Evolutionary conservation across 73 alveolate species (phyloP).

Genomic region (Paramecium octaurelia): DNA sequence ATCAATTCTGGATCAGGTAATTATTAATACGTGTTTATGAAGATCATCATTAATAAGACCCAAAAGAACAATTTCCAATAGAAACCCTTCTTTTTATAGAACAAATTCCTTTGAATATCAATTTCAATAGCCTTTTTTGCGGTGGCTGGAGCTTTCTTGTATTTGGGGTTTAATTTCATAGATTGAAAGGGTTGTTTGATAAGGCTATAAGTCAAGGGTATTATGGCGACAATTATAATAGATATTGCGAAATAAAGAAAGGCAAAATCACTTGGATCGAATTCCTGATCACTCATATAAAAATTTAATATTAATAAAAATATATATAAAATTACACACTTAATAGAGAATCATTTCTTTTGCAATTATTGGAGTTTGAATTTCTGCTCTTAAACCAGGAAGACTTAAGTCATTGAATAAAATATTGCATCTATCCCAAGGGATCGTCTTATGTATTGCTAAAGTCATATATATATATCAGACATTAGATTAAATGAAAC

Average conservation of each 20-base stretch:
- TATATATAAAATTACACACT: not conserved
- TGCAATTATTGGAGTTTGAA: not conserved
- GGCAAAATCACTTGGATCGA: constrained; percentile 10
- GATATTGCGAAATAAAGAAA: constrained; percentile 12
- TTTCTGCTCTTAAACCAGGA: not conserved
- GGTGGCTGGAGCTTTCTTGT: constrained; percentile 29
- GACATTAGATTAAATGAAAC: no score
- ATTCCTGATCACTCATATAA: constrained; percentile 27
- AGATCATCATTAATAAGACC: not conserved
- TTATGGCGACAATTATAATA: not conserved
- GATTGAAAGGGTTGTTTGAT: not conserved
- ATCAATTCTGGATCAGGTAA: constrained; percentile 38
- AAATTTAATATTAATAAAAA: not conserved
- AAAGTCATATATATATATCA: not conserved
- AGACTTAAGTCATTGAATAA: not conserved
- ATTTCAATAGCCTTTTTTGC: constrained; percentile 21
- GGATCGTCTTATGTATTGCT: no score
- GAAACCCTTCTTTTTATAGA: not conserved
- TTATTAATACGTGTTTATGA: constrained; percentile 5
- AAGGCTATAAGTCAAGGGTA: not conserved
- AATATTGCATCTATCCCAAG: no score
- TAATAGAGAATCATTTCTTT: not conserved
- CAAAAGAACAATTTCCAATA: constrained; percentile 35
- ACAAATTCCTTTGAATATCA: not conserved
- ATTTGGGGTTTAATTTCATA: not conserved